A percentile compares a stretch with the other conserved stretches of the same genome.
Conservation (phyloP, 2,329 filamentous ascomycete genomes). For the Venturiaceae sp. region DNA sequence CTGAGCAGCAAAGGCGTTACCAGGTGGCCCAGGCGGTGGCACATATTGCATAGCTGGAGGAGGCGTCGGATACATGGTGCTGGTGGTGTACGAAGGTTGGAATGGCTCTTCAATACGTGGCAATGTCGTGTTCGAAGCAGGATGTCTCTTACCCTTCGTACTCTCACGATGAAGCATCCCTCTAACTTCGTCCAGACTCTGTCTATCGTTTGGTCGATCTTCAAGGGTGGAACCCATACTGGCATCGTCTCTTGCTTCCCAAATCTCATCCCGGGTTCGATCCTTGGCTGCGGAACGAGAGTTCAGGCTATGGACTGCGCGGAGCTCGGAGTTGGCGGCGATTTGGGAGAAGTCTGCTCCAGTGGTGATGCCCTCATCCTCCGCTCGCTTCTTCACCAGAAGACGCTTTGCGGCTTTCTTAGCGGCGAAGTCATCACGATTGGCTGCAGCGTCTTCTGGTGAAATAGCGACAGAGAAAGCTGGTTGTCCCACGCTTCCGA, state of each 20-base stretch:
- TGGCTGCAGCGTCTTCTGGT: slow-evolving; percentile 55
- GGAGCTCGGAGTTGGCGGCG: slow-evolving; percentile 19
- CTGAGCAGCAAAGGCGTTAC: neutral
- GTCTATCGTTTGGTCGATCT: slow-evolving; percentile 27
- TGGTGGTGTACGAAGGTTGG: neutral
- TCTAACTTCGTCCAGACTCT: slow-evolving; percentile 36
- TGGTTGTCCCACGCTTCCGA: slow-evolving; percentile 59
- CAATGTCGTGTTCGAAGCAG: neutral
- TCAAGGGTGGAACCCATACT: slow-evolving; percentile 10
- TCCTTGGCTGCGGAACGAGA: slow-evolving; percentile 32
- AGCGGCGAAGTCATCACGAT: slow-evolving; percentile 40
- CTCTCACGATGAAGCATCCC: slow-evolving; percentile 33
- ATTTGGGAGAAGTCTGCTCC: slow-evolving; percentile 23
- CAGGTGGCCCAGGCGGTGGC: neutral
- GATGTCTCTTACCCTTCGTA: slow-evolving; percentile 23
- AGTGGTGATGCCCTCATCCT: slow-evolving; percentile 13
- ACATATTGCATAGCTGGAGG: neutral
- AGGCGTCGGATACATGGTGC: neutral
- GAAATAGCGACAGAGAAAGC: slow-evolving; percentile 69
- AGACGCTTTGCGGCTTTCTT: slow-evolving; percentile 56
- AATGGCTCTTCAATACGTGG: neutral
- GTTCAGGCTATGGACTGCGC: slow-evolving; percentile 35
- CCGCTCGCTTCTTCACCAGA: slow-evolving; percentile 39
- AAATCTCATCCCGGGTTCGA: slow-evolving; percentile 33
- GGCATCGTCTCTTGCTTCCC: slow-evolving; percentile 28